These are phyloP conservation scores for Linum lewisii DNA, from an alignment of 345 rosid species.

Conservation along the genomic window DNA sequence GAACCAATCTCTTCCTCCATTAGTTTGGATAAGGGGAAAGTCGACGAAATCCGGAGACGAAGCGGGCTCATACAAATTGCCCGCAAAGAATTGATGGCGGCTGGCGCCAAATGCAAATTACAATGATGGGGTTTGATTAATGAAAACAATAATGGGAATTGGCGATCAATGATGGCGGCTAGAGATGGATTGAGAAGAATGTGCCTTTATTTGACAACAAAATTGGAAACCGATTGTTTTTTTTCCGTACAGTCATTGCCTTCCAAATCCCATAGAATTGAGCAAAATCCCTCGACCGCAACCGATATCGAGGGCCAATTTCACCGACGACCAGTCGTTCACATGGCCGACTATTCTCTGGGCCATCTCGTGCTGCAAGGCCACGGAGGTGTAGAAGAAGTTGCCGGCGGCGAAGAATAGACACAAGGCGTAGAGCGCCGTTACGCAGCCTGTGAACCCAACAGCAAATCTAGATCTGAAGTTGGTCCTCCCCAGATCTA, in stretches of 20 bases:
- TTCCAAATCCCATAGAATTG: no score
- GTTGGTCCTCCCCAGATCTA: no score
- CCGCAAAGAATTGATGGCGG: neutral
- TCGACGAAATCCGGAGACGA: conserved; percentile 21
- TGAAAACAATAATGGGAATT: no score
- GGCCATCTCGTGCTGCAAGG: conserved; percentile 76
- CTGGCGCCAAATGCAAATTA: neutral
- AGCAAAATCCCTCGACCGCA: conserved; percentile 86
- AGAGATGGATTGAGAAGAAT: neutral
- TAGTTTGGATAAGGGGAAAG: conserved; percentile 16
- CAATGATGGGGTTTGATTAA: no score
- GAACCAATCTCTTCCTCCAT: conserved; percentile 66
- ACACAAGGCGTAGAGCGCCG: conserved; percentile 65
- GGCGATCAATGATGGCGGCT: no score
- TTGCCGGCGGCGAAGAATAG: conserved; percentile 70
- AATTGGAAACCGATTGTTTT: no score
- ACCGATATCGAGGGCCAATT: conserved; percentile 79
- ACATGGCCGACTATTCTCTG: conserved; percentile 80
- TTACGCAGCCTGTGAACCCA: conserved; percentile 63
- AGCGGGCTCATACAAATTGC: conserved; percentile 26
- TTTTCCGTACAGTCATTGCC: no score
- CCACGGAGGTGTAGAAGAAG: conserved; percentile 74
- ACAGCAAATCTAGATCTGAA: conserved; percentile 76
- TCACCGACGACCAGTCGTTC: conserved; percentile 80
- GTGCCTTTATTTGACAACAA: no score